phyloP scores from a whole-genome alignment of 78 protist genomes.

The Goniomonas avonlea region DNA sequence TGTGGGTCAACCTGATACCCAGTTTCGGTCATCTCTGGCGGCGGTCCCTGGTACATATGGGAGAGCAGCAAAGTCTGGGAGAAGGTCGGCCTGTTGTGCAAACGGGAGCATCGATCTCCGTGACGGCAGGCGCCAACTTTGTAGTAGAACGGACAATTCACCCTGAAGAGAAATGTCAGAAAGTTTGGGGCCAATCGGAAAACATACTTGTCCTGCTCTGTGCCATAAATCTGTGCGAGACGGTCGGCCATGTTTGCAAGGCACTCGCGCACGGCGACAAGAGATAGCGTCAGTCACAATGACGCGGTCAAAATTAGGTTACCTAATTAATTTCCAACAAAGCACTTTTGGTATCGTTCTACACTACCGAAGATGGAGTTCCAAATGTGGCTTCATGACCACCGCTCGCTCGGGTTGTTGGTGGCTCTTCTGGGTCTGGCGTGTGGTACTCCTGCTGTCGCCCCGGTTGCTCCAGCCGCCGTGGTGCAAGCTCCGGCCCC shows the following conservation, averaged over 20 bases:
- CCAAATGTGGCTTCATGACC: no score
- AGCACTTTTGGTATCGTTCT: no score
- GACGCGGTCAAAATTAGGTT: no score
- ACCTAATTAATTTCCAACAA: no score
- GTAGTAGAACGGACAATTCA: slow-evolving; percentile 93
- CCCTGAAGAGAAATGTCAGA: slow-evolving; percentile 40
- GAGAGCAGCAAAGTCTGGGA: slow-evolving; percentile 81
- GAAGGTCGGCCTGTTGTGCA: slow-evolving; percentile 84
- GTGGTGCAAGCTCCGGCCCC: no score
- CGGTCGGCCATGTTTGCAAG: slow-evolving; percentile 65
- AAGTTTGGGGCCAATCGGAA: background rate
- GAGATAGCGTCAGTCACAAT: no score
- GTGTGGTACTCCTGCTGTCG: no score
- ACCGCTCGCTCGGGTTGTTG: no score
- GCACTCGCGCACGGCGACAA: no score
- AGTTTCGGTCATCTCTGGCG: background rate
- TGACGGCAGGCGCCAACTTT: slow-evolving; percentile 99
- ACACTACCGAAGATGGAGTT: no score
- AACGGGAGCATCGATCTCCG: slow-evolving; percentile 92
- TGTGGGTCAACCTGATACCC: slow-evolving; percentile 25
- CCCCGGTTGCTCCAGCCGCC: no score
- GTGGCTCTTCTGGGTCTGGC: no score
- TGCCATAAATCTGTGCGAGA: slow-evolving; percentile 57
- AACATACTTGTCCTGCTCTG: slow-evolving; percentile 67
- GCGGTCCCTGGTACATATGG: slow-evolving; percentile 65